phyloP scores from a whole-genome alignment of 2,329 filamentous ascomycete genomes.

The Fusarium sp. region DNA sequence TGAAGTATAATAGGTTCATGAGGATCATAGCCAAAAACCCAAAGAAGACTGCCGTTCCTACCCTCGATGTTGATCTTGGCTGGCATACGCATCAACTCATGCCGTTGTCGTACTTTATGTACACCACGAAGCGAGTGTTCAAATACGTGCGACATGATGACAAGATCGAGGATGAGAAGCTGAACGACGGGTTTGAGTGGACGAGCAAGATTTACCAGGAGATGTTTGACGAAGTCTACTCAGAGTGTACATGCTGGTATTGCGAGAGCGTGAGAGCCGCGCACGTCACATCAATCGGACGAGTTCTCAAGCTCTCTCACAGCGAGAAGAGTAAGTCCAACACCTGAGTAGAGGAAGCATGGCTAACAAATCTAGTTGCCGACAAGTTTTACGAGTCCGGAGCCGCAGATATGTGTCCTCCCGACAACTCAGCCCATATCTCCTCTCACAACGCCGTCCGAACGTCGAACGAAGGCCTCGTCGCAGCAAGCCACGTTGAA shows the following conservation, averaged over 20 bases:
- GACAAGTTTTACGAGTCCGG: conserved; percentile 61
- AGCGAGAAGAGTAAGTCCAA: conserved; percentile 53
- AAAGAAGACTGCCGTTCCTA: conserved; percentile 68
- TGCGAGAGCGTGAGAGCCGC: conserved; percentile 67
- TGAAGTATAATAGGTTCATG: conserved; percentile 74
- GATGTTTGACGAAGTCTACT: conserved; percentile 72
- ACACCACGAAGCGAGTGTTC: conserved; percentile 56
- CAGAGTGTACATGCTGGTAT: conserved; percentile 84
- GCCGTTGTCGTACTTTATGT: conserved; percentile 69
- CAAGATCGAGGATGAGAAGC: conserved; percentile 75
- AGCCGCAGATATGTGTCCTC: conserved; percentile 59
- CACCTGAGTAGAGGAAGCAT: rapidly evolving
- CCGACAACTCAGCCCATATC: conserved; percentile 73
- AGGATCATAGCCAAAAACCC: conserved; percentile 63
- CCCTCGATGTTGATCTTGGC: conserved; percentile 77
- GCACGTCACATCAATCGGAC: conserved; percentile 60
- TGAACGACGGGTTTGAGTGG: conserved; percentile 75
- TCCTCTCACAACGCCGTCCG: conserved; percentile 76
- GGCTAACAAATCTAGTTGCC: conserved; percentile 28
- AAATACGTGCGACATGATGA: conserved; percentile 85
- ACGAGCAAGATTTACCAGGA: conserved; percentile 77
- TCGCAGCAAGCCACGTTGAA: conserved; percentile 2
- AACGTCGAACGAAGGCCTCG: background rate
- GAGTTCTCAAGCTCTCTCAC: conserved; percentile 56
- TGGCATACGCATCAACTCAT: conserved; percentile 86